phyloP scores from a whole-genome alignment of 345 rosid species.

The Pistacia vera region DNA sequence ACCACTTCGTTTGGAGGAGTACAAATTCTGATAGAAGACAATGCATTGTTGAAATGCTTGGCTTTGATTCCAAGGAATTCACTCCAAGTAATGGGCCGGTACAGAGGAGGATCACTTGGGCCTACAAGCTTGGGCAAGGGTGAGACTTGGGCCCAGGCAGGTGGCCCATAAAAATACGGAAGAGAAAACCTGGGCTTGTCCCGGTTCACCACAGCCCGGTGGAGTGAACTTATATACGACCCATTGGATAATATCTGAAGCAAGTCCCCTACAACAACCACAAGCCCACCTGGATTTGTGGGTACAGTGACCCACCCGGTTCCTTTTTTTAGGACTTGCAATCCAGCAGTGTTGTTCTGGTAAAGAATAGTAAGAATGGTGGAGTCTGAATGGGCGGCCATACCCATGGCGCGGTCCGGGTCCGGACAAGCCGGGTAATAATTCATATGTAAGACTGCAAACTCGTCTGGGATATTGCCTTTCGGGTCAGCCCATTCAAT shows the following conservation, averaged over 20 bases:
- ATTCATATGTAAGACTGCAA: constrained; percentile 60
- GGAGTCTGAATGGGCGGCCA: constrained; percentile 83
- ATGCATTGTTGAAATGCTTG: constrained; percentile 57
- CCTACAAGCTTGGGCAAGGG: constrained; percentile 53
- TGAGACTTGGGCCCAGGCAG: constrained; percentile 45
- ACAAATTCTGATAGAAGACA: constrained; percentile 29
- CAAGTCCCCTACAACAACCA: constrained; percentile 73
- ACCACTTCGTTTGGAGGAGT: too few species aligned
- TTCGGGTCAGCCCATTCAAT: constrained; percentile 61
- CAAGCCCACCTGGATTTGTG: constrained; percentile 57
- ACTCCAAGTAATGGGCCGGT: constrained; percentile 70
- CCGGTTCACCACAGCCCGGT: constrained; percentile 74
- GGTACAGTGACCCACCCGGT: constrained; percentile 72
- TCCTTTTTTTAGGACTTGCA: constrained; percentile 63
- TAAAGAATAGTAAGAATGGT: constrained; percentile 70
- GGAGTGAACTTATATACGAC: constrained; percentile 62
- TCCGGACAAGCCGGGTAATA: constrained; percentile 84
- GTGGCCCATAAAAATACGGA: constrained; percentile 78
- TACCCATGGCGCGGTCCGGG: constrained; percentile 88
- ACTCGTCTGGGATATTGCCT: constrained; percentile 25
- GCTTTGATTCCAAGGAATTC: constrained; percentile 75
- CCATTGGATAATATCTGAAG: constrained; percentile 85
- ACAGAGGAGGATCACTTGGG: constrained; percentile 58
- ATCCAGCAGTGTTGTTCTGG: constrained; percentile 69
- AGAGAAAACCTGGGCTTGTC: constrained; percentile 44